Percentiles rank a stretch among this genome's conserved stretches.
Conservation (phyloP, 768 basidiomycete species). For the Mycena venus region DNA sequence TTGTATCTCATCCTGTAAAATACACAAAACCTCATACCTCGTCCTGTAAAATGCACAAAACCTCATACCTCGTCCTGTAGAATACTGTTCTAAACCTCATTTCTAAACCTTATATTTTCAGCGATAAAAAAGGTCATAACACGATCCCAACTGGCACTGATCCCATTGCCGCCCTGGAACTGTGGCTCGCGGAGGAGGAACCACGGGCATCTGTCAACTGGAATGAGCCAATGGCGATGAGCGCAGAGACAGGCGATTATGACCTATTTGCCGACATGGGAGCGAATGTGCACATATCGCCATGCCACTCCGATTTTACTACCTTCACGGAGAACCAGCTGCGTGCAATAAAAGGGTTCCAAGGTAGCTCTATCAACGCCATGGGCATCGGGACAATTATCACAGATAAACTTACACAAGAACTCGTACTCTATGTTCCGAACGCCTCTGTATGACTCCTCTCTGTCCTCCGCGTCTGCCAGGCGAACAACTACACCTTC, state of each 20-base stretch:
- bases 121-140: too few relatives aligned
- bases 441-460: neutral
- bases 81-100: too few relatives aligned
- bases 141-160: neutral
- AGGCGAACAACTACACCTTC: too few relatives aligned
- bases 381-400: neutral
- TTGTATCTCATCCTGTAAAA: too few relatives aligned
- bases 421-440: neutral
- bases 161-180: neutral
- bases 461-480: neutral
- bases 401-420: neutral
- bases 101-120: too few relatives aligned
- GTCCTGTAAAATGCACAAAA: too few relatives aligned
- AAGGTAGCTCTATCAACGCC: neutral
- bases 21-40: too few relatives aligned
- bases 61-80: too few relatives aligned
- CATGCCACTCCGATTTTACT: neutral
- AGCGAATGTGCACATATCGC: neutral
- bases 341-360: neutral
- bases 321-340: neutral
- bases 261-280: neutral
- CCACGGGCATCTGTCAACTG: neutral
- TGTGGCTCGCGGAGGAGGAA: neutral
- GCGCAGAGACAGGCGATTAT: neutral
- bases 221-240: neutral